These are phyloP conservation scores for Pyrenula aspistea DNA, from an alignment of 495 filamentous ascomycete genomes.

Conservation along the genomic window DNA sequence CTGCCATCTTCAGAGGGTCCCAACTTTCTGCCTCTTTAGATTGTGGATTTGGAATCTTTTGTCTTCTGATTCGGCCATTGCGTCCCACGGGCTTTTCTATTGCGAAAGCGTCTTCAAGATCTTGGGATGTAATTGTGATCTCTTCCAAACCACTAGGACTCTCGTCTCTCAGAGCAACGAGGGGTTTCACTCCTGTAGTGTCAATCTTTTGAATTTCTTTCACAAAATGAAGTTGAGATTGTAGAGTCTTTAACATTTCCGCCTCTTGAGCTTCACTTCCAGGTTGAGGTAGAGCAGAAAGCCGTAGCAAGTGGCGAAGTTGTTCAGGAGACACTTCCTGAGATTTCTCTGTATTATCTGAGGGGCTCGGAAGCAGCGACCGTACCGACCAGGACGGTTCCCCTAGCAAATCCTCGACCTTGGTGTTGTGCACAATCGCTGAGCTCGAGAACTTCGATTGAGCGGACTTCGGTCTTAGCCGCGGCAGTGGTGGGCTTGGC, in stretches of 20 bases:
- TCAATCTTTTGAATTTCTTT: slow-evolving; percentile 69
- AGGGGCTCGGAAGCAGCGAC: slow-evolving; percentile 49
- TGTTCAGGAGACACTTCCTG: slow-evolving; percentile 35
- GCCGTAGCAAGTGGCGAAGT: slow-evolving; percentile 75
- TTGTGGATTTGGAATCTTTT: slow-evolving; percentile 91
- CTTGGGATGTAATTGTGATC: slow-evolving; percentile 37
- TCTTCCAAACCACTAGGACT: slow-evolving; percentile 40
- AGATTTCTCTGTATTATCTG: slow-evolving; percentile 17
- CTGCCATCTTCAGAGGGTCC: background rate
- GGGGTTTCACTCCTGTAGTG: slow-evolving; percentile 56
- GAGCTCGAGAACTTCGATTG: background rate
- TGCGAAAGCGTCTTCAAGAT: slow-evolving; percentile 36
- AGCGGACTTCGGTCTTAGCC: too few species aligned
- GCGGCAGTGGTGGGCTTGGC: too few species aligned
- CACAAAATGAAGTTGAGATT: slow-evolving; percentile 83
- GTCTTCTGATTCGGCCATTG: slow-evolving; percentile 52
- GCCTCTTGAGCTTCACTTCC: slow-evolving; percentile 40
- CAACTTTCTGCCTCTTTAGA: slow-evolving; percentile 27
- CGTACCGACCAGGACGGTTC: slow-evolving; percentile 77
- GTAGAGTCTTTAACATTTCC: slow-evolving; percentile 58
- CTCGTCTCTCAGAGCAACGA: slow-evolving; percentile 76
- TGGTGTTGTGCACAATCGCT: background rate
- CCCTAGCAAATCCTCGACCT: slow-evolving; percentile 48
- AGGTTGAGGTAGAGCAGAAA: slow-evolving; percentile 78
- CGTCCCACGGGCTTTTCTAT: slow-evolving; percentile 42